Evolutionary conservation across 179 eudicot genomes (phyloP).

Genomic region (Beta corolliflora): DNA sequence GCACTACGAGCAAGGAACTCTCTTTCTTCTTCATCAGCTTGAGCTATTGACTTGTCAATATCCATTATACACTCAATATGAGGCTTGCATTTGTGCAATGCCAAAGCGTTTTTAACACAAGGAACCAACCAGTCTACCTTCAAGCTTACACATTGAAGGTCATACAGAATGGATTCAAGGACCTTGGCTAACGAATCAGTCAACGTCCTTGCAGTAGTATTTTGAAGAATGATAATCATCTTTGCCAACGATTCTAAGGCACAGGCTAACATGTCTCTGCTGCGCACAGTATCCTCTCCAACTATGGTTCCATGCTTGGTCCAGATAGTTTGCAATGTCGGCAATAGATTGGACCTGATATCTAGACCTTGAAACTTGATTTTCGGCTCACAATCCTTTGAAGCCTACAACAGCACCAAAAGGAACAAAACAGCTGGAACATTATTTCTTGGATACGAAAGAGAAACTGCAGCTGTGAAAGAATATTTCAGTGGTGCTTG

Average conservation of each 20-base stretch:
- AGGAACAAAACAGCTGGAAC: background rate
- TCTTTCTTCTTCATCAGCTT: constrained; percentile 15
- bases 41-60: constrained; percentile 18
- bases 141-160: constrained; percentile 24
- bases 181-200: constrained; percentile 20
- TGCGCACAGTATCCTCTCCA: constrained; percentile 22
- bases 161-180: constrained; percentile 14
- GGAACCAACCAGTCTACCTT: constrained; percentile 30
- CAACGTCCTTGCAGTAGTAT: constrained; percentile 21
- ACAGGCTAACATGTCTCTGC: constrained; percentile 20
- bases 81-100: constrained; percentile 18
- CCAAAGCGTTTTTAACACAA: constrained; percentile 19
- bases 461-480: background rate
- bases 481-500: background rate
- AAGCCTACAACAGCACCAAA: background rate
- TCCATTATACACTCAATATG: constrained; percentile 21
- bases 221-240: constrained; percentile 17
- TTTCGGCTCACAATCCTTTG: background rate
- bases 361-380: constrained; percentile 17
- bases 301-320: constrained; percentile 29
- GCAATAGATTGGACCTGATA: constrained; percentile 20
- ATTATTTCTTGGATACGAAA: background rate
- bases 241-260: constrained; percentile 31
- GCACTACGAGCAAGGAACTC: constrained; percentile 10
- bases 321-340: constrained; percentile 22